Conservation (phyloP, 805 yeast species). For the Suhomyces emberorum region DNA sequence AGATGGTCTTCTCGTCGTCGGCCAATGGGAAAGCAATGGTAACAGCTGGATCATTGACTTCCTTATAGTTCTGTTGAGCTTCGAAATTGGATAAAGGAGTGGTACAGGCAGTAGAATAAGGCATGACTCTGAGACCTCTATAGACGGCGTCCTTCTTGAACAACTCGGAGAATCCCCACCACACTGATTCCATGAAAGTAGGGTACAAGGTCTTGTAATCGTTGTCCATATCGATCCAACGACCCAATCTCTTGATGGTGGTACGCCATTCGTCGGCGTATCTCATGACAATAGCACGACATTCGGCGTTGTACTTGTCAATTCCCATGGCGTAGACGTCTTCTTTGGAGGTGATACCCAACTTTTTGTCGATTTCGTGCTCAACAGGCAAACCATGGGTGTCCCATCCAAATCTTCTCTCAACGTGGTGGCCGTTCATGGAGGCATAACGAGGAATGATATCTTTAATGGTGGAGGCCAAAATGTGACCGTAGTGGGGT, state of each 20-base stretch:
- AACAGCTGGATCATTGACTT: conserved; percentile 94
- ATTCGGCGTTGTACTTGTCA: conserved; percentile 88
- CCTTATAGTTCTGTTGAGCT: conserved; percentile 98
- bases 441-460: conserved; percentile 97
- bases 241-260: conserved; percentile 90
- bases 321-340: conserved; percentile 95
- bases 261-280: conserved; percentile 93
- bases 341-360: conserved; percentile 88
- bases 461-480: conserved; percentile 96
- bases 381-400: conserved; percentile 99
- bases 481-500: conserved; percentile 97
- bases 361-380: conserved; percentile 96
- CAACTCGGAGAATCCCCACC: conserved; percentile 97
- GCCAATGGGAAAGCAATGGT: conserved; percentile 82
- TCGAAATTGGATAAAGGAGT: conserved; percentile 97
- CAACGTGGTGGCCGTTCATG: conserved; percentile 95
- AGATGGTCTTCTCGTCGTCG: conserved; percentile 74
- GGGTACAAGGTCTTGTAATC: conserved; percentile 97
- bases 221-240: conserved; percentile 99
- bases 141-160: conserved; percentile 85
- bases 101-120: conserved; percentile 95
- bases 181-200: conserved; percentile 93
- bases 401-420: conserved; percentile 99
- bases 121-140: conserved; percentile 97
- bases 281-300: conserved; percentile 96